Evolutionary conservation across 2,329 filamentous ascomycete genomes (phyloP).

Genomic region (Hypoxylon sp.): DNA sequence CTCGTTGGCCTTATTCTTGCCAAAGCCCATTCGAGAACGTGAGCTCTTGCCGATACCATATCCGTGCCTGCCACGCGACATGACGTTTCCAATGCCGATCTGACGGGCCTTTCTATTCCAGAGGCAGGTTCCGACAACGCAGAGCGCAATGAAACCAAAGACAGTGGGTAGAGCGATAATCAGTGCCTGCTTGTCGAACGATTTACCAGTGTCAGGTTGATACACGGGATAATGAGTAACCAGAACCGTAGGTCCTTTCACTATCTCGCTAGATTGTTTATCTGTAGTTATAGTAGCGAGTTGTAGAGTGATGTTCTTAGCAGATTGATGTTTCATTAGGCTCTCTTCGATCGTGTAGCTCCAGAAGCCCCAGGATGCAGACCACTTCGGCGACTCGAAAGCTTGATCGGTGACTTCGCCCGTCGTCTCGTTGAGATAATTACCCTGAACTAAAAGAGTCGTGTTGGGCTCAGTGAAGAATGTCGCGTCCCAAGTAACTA

Average conservation of each 20-base stretch:
- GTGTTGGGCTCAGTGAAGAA: conserved; percentile 63
- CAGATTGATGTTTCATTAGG: conserved; percentile 57
- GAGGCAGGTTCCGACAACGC: conserved; percentile 69
- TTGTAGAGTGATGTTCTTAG: conserved; percentile 65
- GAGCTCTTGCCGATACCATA: conserved; percentile 61
- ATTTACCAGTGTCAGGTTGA: conserved; percentile 51
- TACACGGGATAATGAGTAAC: conserved; percentile 58
- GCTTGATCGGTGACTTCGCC: conserved; percentile 54
- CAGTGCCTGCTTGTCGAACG: conserved; percentile 60
- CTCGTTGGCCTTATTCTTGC: conserved; percentile 53
- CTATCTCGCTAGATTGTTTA: conserved; percentile 49
- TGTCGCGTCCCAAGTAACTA: conserved; percentile 71
- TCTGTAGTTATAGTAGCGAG: conserved; percentile 59
- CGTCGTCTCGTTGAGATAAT: conserved; percentile 53
- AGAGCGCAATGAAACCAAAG: conserved; percentile 63
- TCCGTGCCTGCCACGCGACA: conserved; percentile 62
- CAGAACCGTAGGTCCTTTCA: conserved; percentile 60
- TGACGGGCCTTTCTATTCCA: conserved; percentile 67
- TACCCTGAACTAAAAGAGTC: conserved; percentile 54
- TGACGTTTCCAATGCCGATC: conserved; percentile 67
- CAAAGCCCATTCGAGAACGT: conserved; percentile 55
- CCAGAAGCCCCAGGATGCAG: conserved; percentile 64
- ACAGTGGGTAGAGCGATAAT: conserved; percentile 68
- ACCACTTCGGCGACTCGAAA: conserved; percentile 56
- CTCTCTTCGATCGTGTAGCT: conserved; percentile 59